Evolutionary conservation across 2,329 filamentous ascomycete genomes (phyloP).

Genomic region (Cryphonectria nitschkei): DNA sequence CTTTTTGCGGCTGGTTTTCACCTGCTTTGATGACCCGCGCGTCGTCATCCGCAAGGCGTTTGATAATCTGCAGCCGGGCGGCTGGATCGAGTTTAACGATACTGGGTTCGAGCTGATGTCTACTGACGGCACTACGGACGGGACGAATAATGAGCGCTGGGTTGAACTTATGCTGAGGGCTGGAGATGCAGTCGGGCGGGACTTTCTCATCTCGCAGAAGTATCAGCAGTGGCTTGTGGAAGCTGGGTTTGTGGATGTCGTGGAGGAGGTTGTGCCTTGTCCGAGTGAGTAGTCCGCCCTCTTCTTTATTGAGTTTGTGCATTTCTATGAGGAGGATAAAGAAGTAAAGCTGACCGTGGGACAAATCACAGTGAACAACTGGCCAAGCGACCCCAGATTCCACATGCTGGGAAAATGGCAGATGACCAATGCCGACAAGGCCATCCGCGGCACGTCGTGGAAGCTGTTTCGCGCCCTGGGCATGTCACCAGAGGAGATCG

Average conservation of each 20-base stretch:
- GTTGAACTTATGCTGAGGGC: slow-evolving; percentile 35
- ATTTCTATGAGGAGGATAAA: too few species aligned
- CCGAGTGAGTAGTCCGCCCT: slow-evolving; percentile 15
- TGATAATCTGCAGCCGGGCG: slow-evolving; percentile 44
- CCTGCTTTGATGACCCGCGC: slow-evolving; percentile 53
- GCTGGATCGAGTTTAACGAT: slow-evolving; percentile 43
- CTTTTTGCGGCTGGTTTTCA: slow-evolving; percentile 53
- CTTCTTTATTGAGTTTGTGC: too few species aligned
- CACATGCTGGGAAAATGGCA: slow-evolving; percentile 37
- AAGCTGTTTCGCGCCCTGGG: slow-evolving; percentile 35
- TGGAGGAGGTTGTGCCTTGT: slow-evolving; percentile 32
- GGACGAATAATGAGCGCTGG: slow-evolving; percentile 39
- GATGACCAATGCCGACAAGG: slow-evolving; percentile 36
- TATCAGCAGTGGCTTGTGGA: slow-evolving; percentile 35
- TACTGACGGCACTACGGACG: slow-evolving; percentile 38
- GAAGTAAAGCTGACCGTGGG: slow-evolving; percentile 1
- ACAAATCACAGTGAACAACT: slow-evolving; percentile 36
- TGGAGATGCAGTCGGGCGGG: slow-evolving; percentile 26
- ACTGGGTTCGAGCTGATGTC: slow-evolving; percentile 37
- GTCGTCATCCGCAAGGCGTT: slow-evolving; percentile 51
- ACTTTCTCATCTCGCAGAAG: slow-evolving; percentile 31
- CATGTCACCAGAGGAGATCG: slow-evolving; percentile 34
- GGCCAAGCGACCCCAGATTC: slow-evolving; percentile 35
- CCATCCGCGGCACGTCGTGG: slow-evolving; percentile 36
- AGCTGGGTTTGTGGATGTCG: slow-evolving; percentile 38